These are phyloP conservation scores for Zygnema circumcarinatum DNA, from an alignment of 139 green algal genomes.

Conservation along the genomic window DNA sequence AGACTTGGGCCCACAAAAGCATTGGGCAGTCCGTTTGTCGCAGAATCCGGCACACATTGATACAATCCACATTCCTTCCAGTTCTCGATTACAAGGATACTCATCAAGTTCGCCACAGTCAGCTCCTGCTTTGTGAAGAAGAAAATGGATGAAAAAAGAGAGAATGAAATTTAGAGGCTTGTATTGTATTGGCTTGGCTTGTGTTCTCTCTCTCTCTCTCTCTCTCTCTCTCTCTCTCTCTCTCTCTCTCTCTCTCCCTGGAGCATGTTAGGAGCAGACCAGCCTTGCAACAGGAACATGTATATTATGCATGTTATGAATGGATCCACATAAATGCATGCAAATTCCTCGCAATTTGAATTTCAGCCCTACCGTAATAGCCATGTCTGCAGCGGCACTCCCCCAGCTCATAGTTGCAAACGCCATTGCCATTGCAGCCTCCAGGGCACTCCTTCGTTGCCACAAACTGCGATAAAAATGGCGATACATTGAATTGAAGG, in stretches of 20 bases:
- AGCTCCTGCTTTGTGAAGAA: too few species aligned
- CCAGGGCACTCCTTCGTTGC: too few species aligned
- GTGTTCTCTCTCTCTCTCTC: too few species aligned
- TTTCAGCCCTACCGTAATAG: conserved; percentile 18
- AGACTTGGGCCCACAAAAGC: conserved; percentile 19
- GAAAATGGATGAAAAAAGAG: too few species aligned
- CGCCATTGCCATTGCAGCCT: conserved; percentile 35
- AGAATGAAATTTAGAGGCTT: too few species aligned
- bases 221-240: background rate
- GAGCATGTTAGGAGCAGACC: background rate
- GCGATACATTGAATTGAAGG: background rate
- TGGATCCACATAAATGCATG: too few species aligned
- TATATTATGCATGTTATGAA: too few species aligned
- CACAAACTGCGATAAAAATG: background rate
- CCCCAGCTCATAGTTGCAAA: conserved; percentile 44
- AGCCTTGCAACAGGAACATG: background rate
- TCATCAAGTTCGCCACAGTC: conserved; percentile 12
- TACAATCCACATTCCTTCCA: background rate
- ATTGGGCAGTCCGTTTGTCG: background rate
- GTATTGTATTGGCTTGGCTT: too few species aligned
- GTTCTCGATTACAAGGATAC: conserved; percentile 13
- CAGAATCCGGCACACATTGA: conserved; percentile 34
- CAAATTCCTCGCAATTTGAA: too few species aligned
- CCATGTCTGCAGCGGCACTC: conserved; percentile 22
- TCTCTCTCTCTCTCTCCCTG: background rate